Evolutionary conservation across 2,329 filamentous ascomycete species (phyloP).

Genomic region (Venturia effusa): DNA sequence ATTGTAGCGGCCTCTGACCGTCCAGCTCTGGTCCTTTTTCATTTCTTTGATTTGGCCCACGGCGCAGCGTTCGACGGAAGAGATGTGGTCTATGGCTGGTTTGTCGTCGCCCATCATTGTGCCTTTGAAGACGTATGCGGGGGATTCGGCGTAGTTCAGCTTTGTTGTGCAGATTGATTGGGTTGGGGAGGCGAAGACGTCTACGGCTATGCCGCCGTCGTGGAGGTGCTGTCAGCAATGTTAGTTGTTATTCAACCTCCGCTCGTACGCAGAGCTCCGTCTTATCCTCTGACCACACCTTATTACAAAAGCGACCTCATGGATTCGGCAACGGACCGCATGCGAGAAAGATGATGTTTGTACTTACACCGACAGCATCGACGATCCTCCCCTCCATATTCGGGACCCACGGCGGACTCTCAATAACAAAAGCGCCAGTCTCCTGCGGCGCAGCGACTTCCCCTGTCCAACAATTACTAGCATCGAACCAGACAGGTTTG

Average conservation of each 20-base stretch:
- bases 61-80: neutral
- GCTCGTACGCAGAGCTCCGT: too few relatives aligned
- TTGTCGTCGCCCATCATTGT: constrained; percentile 5
- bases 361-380: neutral
- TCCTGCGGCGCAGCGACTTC: constrained; percentile 7
- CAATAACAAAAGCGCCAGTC: constrained; percentile 5
- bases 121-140: neutral
- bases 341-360: neutral
- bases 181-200: neutral
- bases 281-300: too few relatives aligned
- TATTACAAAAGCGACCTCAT: too few relatives aligned
- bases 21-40: constrained; percentile 7
- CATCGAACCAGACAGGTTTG: constrained; percentile 11
- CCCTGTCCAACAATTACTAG: constrained; percentile 6
- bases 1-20: neutral
- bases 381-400: constrained; percentile 9
- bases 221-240: constrained; percentile 1
- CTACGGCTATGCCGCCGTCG: constrained; percentile 1
- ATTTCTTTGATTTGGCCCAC: neutral
- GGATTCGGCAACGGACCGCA: too few relatives aligned
- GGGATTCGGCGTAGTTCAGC: neutral
- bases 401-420: constrained; percentile 1
- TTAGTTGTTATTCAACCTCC: too few relatives aligned
- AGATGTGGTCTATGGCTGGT: constrained; percentile 6
- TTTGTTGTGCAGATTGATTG: neutral